Conservation (phyloP, 106 monocot species). For the Gastrodia elata region DNA sequence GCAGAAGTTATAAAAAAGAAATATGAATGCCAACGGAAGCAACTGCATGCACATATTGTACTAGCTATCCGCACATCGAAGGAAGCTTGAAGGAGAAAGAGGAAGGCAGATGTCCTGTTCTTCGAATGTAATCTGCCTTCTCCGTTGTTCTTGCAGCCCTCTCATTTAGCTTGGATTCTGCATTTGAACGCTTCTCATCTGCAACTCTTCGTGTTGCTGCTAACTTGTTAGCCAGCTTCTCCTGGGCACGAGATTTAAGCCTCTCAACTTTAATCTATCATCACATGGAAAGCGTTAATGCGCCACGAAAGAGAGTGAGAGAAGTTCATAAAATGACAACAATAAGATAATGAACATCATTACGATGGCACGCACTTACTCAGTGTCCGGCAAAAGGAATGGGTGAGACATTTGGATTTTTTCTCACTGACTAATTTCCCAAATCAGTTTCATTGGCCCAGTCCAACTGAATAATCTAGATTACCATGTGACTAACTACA, state of each 20-base stretch:
- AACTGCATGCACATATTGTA: too few relatives aligned
- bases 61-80: slow-evolving; percentile 48
- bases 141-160: slow-evolving; percentile 56
- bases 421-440: too few relatives aligned
- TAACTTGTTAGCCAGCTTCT: slow-evolving; percentile 56
- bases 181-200: slow-evolving; percentile 66
- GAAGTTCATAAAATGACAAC: neutral
- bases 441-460: too few relatives aligned
- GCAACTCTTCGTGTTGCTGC: slow-evolving; percentile 57
- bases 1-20: neutral
- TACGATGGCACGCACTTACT: too few relatives aligned
- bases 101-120: slow-evolving; percentile 74
- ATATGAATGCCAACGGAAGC: neutral
- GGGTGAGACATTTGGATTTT: too few relatives aligned
- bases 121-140: slow-evolving; percentile 67
- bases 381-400: too few relatives aligned
- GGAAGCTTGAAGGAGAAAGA: slow-evolving; percentile 66
- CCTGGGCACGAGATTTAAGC: slow-evolving; percentile 60
- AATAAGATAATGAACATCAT: neutral
- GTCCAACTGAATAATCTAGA: too few relatives aligned
- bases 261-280: slow-evolving; percentile 67
- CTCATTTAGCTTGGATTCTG: slow-evolving; percentile 66
- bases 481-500: too few relatives aligned
- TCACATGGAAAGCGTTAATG: neutral
- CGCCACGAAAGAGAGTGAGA: neutral